A percentile compares a stretch with the other conserved stretches of the same genome.
Conservation (phyloP, 23 red algal species). For the Gracilaria domingensis region DNA sequence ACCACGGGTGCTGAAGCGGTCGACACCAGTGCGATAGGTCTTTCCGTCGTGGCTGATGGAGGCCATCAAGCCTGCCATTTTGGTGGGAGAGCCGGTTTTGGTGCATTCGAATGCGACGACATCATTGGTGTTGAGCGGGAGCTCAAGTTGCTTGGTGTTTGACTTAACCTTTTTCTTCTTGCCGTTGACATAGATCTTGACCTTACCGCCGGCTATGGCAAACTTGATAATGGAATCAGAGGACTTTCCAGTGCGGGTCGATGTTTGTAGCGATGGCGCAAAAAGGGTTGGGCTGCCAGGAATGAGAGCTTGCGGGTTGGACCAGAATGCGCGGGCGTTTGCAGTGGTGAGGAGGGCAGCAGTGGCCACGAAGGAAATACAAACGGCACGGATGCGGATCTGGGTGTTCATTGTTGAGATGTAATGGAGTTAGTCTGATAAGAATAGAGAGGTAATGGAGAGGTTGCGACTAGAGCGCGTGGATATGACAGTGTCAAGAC, state of each 20-base stretch:
- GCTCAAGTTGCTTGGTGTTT: neutral
- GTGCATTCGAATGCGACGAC: neutral
- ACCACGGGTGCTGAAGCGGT: neutral
- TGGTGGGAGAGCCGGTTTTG: neutral
- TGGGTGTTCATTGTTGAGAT: too few relatives aligned
- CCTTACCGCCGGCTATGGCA: neutral
- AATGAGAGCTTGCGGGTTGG: too few relatives aligned
- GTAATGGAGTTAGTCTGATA: too few relatives aligned
- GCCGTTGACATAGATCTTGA: neutral
- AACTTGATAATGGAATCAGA: neutral
- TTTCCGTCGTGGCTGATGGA: neutral
- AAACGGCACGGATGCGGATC: too few relatives aligned
- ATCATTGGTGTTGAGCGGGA: neutral
- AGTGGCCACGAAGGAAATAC: too few relatives aligned
- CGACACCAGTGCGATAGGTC: neutral
- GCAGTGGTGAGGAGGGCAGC: neutral
- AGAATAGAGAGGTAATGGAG: too few relatives aligned
- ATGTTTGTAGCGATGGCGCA: neutral
- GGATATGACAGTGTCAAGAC: too few relatives aligned
- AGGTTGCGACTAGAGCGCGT: too few relatives aligned
- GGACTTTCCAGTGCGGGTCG: neutral
- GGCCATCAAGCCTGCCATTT: constrained; percentile 2
- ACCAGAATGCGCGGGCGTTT: neutral
- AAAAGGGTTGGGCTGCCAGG: too few relatives aligned
- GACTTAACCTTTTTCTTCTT: neutral